phyloP scores from a whole-genome alignment of 1,284 basidiomycete genomes.

The Inonotus hispidus region DNA sequence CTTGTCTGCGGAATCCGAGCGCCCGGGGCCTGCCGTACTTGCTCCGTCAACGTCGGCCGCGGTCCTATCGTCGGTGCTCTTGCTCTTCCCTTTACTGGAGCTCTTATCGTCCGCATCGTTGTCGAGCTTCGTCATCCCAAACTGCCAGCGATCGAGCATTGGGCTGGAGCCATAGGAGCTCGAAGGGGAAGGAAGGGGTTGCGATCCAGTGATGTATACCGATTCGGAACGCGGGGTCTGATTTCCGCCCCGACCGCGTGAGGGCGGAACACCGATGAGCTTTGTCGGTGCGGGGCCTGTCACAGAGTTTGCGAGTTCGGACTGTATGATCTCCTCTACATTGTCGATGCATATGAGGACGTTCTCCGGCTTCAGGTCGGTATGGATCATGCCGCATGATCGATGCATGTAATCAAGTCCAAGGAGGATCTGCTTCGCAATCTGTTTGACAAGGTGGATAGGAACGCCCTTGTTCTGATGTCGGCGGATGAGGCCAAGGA shows the following conservation, averaged over 20 bases:
- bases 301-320: conserved; percentile 67
- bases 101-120: conserved; percentile 19
- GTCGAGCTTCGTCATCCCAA: conserved; percentile 85
- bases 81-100: conserved; percentile 64
- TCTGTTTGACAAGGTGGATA: conserved; percentile 90
- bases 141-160: conserved; percentile 88
- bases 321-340: conserved; percentile 89
- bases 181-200: conserved; percentile 82
- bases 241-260: conserved; percentile 92
- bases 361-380: conserved; percentile 96
- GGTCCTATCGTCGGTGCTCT: conserved; percentile 43
- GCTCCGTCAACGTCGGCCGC: conserved; percentile 19
- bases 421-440: conserved; percentile 93
- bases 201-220: conserved; percentile 90
- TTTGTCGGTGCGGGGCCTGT: conserved; percentile 58
- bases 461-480: conserved; percentile 95
- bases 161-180: conserved; percentile 68
- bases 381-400: conserved; percentile 93
- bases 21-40: conserved; percentile 21
- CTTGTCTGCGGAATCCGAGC: conserved; percentile 38
- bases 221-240: conserved; percentile 91
- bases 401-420: conserved; percentile 98
- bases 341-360: conserved; percentile 97
- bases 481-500: conserved; percentile 96
- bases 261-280: conserved; percentile 92